These are phyloP conservation scores for Luffa aegyptiaca DNA, from an alignment of 306 rosid species.

Conservation along the genomic window DNA sequence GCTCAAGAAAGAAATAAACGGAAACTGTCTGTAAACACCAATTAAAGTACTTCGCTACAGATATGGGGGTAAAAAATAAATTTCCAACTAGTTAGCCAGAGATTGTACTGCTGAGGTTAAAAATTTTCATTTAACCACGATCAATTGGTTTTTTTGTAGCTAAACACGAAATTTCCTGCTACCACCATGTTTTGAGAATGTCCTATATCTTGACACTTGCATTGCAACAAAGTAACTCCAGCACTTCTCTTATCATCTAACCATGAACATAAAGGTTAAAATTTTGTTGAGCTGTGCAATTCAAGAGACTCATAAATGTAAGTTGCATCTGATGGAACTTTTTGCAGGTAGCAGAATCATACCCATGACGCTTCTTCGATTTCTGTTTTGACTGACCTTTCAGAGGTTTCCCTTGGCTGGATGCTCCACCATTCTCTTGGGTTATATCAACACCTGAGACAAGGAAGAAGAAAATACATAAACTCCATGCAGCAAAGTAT, in stretches of 20 bases:
- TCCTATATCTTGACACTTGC: not conserved
- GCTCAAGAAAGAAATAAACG: not conserved
- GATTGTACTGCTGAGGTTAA: not conserved
- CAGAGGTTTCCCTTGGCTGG: conserved; percentile 47
- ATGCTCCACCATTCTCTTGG: conserved; percentile 40
- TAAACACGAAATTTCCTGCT: not conserved
- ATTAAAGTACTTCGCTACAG: not conserved
- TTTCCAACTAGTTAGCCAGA: not conserved
- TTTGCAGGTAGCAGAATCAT: conserved; percentile 20
- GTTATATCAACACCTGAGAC: conserved; percentile 38
- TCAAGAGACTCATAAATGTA: conserved; percentile 6
- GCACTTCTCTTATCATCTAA: not conserved
- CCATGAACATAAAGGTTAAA: not conserved
- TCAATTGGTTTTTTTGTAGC: not conserved
- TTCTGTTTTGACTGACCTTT: conserved; percentile 66
- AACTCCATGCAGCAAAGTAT: not conserved
- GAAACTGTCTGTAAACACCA: not conserved
- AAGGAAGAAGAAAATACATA: not conserved
- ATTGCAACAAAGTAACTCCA: not conserved
- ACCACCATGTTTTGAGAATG: not conserved
- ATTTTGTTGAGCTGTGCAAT: not conserved
- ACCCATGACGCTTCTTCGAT: conserved; percentile 81
- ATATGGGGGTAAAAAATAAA: not conserved
- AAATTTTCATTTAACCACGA: not conserved
- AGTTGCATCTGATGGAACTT: conserved; percentile 8